Evolutionary conservation across 1,139 yeast species (phyloP).

Genomic region (Keqinozyma sinolaborantium): DNA sequence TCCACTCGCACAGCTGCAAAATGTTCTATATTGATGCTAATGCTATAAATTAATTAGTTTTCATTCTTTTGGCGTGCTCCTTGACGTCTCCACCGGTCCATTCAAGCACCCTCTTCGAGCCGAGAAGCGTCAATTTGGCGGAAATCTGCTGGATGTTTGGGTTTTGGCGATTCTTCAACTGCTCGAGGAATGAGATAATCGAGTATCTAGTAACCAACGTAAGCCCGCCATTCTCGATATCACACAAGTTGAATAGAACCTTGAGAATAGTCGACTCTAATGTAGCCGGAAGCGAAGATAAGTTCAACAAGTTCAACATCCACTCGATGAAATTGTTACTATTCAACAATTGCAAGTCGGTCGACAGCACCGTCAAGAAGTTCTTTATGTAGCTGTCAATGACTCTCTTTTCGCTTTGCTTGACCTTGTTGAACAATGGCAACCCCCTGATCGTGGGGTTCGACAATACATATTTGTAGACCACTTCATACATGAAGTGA

Average conservation of each 20-base stretch:
- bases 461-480: conserved; percentile 56
- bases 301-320: conserved; percentile 51
- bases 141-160: conserved; percentile 46
- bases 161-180: conserved; percentile 20
- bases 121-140: conserved; percentile 40
- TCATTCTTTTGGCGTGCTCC: conserved; percentile 37
- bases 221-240: conserved; percentile 59
- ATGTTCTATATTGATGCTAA: too few relatives aligned
- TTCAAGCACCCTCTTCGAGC: conserved; percentile 51
- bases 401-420: conserved; percentile 6
- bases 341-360: conserved; percentile 9
- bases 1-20: not conserved
- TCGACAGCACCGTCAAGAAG: conserved; percentile 2
- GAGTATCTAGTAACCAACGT: conserved; percentile 64
- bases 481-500: conserved; percentile 69
- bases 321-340: conserved; percentile 48
- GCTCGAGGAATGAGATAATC: conserved; percentile 48
- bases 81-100: conserved; percentile 58
- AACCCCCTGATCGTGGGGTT: conserved; percentile 53
- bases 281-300: conserved; percentile 40
- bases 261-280: conserved; percentile 33
- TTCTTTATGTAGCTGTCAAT: conserved; percentile 11
- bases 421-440: conserved; percentile 47
- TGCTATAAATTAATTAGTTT: conserved; percentile 1
- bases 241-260: conserved; percentile 49